Evolutionary conservation across 2,329 filamentous ascomycete species (phyloP).

Genomic region (Ophiosphaerella narmari): DNA sequence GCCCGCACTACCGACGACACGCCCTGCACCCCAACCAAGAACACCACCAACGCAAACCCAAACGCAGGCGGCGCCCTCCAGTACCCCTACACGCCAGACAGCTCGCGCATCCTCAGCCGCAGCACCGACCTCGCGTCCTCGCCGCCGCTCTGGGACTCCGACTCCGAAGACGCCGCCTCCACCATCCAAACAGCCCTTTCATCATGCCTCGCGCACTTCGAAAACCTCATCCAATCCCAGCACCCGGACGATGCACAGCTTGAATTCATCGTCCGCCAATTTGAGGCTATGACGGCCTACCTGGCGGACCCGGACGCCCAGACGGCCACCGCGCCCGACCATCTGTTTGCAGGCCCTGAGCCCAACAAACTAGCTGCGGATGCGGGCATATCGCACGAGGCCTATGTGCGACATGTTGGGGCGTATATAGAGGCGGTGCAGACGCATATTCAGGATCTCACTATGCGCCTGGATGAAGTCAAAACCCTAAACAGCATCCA

Average conservation of each 20-base stretch:
- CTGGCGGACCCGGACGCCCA: slow-evolving; percentile 36
- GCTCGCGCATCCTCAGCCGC: slow-evolving; percentile 25
- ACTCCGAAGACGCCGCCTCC: slow-evolving; percentile 22
- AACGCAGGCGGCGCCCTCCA: slow-evolving; percentile 20
- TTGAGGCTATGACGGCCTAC: slow-evolving; percentile 38
- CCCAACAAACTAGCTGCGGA: too few relatives aligned
- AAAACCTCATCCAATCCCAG: slow-evolving; percentile 34
- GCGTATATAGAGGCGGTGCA: slow-evolving; percentile 34
- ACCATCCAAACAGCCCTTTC: slow-evolving; percentile 38
- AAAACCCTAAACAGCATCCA: slow-evolving; percentile 40
- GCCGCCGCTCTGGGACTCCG: slow-evolving; percentile 33
- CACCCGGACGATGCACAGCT: slow-evolving; percentile 41
- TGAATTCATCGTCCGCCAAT: slow-evolving; percentile 39
- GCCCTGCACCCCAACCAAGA: slow-evolving; percentile 29
- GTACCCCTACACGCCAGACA: slow-evolving; percentile 43
- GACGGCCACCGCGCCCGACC: slow-evolving; percentile 21
- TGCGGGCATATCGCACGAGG: slow-evolving; percentile 7
- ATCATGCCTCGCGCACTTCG: slow-evolving; percentile 38
- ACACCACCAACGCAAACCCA: slow-evolving; percentile 12
- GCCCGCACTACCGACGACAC: slow-evolving; percentile 21
- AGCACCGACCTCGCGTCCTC: slow-evolving; percentile 19
- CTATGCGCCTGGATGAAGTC: slow-evolving; percentile 38
- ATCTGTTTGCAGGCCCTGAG: slow-evolving; percentile 21
- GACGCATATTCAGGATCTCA: slow-evolving; percentile 30
- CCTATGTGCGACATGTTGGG: slow-evolving; percentile 33